These are phyloP conservation scores for Ceratocystis variospora DNA, from an alignment of 2,329 filamentous ascomycete species.

Conservation along the genomic window DNA sequence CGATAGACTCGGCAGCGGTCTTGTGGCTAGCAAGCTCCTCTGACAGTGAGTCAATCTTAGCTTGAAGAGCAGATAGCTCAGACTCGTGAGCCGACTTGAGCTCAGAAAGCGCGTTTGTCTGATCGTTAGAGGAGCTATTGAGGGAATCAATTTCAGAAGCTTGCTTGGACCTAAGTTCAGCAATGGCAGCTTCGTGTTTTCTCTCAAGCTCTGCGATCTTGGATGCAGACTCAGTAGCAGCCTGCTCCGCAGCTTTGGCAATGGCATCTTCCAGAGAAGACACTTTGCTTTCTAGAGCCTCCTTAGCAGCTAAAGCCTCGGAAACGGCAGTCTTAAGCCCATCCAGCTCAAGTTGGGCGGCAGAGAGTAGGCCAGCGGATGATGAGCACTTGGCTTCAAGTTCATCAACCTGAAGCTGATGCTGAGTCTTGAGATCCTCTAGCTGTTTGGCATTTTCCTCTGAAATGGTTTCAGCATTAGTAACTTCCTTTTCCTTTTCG, in stretches of 20 bases:
- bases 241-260: constrained; percentile 39
- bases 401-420: constrained; percentile 35
- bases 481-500: constrained; percentile 28
- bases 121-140: constrained; percentile 26
- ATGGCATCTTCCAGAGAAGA: constrained; percentile 37
- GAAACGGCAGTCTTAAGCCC: constrained; percentile 36
- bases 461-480: constrained; percentile 31
- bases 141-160: constrained; percentile 31
- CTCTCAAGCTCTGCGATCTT: constrained; percentile 32
- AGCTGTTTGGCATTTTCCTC: constrained; percentile 28
- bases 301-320: constrained; percentile 37
- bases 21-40: constrained; percentile 41
- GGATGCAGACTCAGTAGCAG: constrained; percentile 30
- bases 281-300: constrained; percentile 36
- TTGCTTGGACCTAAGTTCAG: constrained; percentile 24
- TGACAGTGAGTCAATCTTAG: constrained; percentile 35
- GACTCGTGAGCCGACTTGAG: constrained; percentile 38
- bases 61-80: constrained; percentile 35
- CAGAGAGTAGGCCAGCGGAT: constrained; percentile 36
- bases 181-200: constrained; percentile 34
- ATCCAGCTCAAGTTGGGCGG: constrained; percentile 38
- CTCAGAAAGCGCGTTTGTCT: constrained; percentile 31
- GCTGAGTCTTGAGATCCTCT: constrained; percentile 36
- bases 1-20: constrained; percentile 35
- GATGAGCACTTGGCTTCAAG: constrained; percentile 37